Conservation (phyloP, 805 yeast species). For the Teunomyces aglyptinius region DNA sequence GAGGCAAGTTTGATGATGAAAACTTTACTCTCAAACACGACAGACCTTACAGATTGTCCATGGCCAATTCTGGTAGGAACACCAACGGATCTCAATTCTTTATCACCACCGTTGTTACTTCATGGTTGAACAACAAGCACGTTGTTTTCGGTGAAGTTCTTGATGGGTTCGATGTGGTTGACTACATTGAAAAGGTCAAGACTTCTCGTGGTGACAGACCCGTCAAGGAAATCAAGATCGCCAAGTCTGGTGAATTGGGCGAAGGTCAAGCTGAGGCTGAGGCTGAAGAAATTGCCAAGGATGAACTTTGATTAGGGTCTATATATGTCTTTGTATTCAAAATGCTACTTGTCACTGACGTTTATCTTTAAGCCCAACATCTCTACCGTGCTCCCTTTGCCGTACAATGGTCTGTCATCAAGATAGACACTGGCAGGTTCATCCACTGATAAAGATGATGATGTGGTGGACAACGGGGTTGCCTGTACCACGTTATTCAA, state of each 20-base stretch:
- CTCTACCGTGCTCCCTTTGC: constrained; percentile 39
- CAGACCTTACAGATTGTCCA: constrained; percentile 65
- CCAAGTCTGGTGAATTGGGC: constrained; percentile 66
- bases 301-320: constrained; percentile 26
- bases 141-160: constrained; percentile 96
- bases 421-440: constrained; percentile 25
- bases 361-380: constrained; percentile 32
- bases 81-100: constrained; percentile 93
- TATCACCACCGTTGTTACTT: constrained; percentile 85
- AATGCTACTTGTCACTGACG: constrained; percentile 4
- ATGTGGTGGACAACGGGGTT: neutral
- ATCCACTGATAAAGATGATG: constrained; percentile 11
- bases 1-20: constrained; percentile 73
- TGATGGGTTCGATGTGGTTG: constrained; percentile 82
- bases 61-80: constrained; percentile 78
- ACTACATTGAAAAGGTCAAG: constrained; percentile 68
- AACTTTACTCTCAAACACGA: constrained; percentile 67
- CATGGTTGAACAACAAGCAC: constrained; percentile 92
- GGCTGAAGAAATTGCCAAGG: constrained; percentile 15
- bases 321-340: neutral
- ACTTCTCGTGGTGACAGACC: constrained; percentile 77
- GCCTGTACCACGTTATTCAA: constrained; percentile 23
- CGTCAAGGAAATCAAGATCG: constrained; percentile 57
- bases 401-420: constrained; percentile 39
- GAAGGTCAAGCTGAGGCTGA: constrained; percentile 18